phyloP scores from a whole-genome alignment of 192 early-diverging fungal species.

The Haplosporangium gracile region DNA sequence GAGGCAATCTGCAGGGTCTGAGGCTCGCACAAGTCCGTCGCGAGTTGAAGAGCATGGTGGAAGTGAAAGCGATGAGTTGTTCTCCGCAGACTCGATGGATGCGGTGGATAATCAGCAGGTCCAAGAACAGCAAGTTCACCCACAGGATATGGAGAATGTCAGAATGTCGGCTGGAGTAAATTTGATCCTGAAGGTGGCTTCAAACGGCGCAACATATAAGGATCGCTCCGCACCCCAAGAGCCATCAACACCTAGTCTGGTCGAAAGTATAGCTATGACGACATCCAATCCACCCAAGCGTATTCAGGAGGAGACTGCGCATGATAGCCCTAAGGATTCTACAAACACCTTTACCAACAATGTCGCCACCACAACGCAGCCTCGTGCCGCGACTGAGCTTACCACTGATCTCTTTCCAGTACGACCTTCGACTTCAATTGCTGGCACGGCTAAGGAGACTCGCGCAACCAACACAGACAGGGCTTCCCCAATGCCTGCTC shows the following conservation, averaged over 20 bases:
- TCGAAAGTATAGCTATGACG: neutral
- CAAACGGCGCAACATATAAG: neutral
- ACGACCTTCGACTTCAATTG: neutral
- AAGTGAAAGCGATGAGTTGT: neutral
- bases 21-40: neutral
- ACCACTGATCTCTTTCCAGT: neutral
- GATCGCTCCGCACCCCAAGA: neutral
- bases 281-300: neutral
- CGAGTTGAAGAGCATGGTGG: neutral
- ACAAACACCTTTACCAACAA: neutral
- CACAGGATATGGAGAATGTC: neutral
- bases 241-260: neutral
- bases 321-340: neutral
- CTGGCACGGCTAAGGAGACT: neutral
- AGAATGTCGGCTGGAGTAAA: neutral
- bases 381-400: neutral
- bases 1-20: neutral
- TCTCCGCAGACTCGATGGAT: neutral
- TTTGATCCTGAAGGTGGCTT: neutral
- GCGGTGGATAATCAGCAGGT: neutral
- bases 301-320: neutral
- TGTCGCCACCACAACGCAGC: neutral
- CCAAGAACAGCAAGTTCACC: neutral
- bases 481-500: slow-evolving; percentile 25
- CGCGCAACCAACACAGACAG: neutral